Base-by-base conservation (phyloP, 352 stramenopile species). In the Phytopythium delawarense region DNA sequence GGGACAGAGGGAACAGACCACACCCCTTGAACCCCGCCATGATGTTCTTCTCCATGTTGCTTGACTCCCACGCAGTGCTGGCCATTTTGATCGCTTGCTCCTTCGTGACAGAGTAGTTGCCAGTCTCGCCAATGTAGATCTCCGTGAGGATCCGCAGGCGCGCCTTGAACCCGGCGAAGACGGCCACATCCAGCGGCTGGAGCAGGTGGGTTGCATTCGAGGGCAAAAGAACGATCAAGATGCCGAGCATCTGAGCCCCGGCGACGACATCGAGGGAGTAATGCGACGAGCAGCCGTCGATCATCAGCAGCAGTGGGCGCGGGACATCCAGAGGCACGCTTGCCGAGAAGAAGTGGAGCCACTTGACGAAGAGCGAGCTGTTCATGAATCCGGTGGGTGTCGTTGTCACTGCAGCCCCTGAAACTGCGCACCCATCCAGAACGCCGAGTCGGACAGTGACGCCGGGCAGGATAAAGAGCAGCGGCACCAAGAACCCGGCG, bases 281-380 rank as follows among this genome's bases (percentile, higher is more conserved):
- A 39, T 64, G 50, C 4, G 59, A 64, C 11, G 35, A 44, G n/a
- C 59, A 64, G 8, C 50, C 59, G 34, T 59, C 50, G 23, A 64
- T 30, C 13, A 64, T 7, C 0, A 58, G 49, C 2, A 58, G 8
- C 12, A 63, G 13, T 18, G 58, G 58, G 11, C 58, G 28, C 8
- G n/a, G 25, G 12, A 63, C 21, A 15, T 32, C 12, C 4, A 6
- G 8, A 8, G 46, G 48, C 3, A 63, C 48, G 1, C 32, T 35
- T 12, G 16, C 4, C 12, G 58, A 46, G 49, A 63, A 58, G 20
- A 63, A 63, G 2, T 11, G 7, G 11, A 58, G 58, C 48, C 37
- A 63, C 37, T 16, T 40, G 3, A 20, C 30, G 32, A 63, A 63
- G 0, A 63, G 35, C 9, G 12, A n/a, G 12, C 13, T 45, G 4